Evolutionary conservation across 1,284 basidiomycete species (phyloP), one percentile per base, ranked within the genome.

Genomic region (Microstroma glucosiphilum): DNA sequence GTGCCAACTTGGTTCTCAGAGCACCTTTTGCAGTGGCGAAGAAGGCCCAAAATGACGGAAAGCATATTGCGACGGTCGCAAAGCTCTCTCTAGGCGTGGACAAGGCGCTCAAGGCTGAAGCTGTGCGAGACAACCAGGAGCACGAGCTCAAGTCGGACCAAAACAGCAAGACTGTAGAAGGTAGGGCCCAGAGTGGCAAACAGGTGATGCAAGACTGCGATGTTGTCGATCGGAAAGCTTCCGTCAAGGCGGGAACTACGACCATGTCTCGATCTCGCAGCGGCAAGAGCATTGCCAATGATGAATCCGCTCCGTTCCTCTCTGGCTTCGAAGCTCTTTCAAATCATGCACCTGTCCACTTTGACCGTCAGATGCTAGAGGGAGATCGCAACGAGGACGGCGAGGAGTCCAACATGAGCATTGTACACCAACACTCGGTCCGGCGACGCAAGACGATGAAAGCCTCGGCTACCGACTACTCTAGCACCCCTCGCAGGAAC

Each of bases 261-360:
- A 60, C 42, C 41, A 49, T 48, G 43, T 6, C 43, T 12, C 30
- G 30, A 37, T n/a, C 46, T 12, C 46, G 46, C 26, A 60, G 62
- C n/a, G 61, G 69, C 48, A 58, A 60, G 6, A 61, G 58, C 42
- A 71, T 66, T 15, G 54, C 60, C 8, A 54, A 64, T 19, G 69
- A 67, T 51, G 70, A 73, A 40, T 68, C 70, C 37, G 65, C 69
- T 1, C 72, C 73, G 1, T 75, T 75, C 68, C 55, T 75, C 0
- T 75, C 73, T n/a, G 69, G 65, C 15, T 70, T 68, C 57, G 73
- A 75, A 40, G 70, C 70, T 19, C 54, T 75, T 21, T 54, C 61
- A n/a, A 63, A 63, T 1, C 71, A 75, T 55, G 73, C 73, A 13
- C 73, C 73, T 8, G 61, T 75, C 21, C 61, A 64, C 2, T 37